Evolutionary conservation across 2,329 filamentous ascomycete species (phyloP), one percentile per base, ranked within the genome.

Genomic region (Stemphylium vesicarium): DNA sequence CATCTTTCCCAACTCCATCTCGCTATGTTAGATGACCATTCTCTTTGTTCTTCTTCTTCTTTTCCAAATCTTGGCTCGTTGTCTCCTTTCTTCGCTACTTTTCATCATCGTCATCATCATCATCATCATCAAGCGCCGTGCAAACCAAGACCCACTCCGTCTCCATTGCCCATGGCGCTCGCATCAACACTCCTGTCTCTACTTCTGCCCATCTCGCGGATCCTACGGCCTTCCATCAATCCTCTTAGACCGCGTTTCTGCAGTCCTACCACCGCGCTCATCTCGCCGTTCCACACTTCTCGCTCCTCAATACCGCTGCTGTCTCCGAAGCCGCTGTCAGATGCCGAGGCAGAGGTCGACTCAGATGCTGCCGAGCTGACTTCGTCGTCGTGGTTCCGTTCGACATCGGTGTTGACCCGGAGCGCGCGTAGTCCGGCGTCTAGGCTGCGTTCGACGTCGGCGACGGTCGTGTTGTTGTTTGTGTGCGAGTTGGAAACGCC

Each of bases 181-280:
- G 49, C 63, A 18, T 60, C 74, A 54, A 65, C 77, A 48, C 53
- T 68, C 48, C 75, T 62, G 13, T 67, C 68, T 26, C 65, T 76
- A 75, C 61, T 57, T 56, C 78, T 76, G 11, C 82, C 84, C 60
- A 91, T 81, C 74, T 96, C 92, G 39, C 93, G 82, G 80, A 97
- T 87, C 56, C 94, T 83, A 39, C 94, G 82, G 3, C 94, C 94
- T 75, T 98, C 95, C 95, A 99, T 98, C 63, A 99, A 76, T 0
- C 95, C 95, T 55, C 94, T 83, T 32, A 99, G 76, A 0, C 95
- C 95, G 49, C 95, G 84, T 80, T 99, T 99, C 80, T 99, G 95
- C 61, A 99, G 74, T 0, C 95, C 95, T 64, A 99, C 96, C 2
- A 98, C 94, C 43, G 91, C 91, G 78, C 90, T 93, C 31, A 94